A percentile compares a stretch with the other conserved stretches of the same genome.
Evolutionary conservation across 2,329 filamentous ascomycete genomes (phyloP).

Genomic region (Immersiporthe knoxdaviesiana): DNA sequence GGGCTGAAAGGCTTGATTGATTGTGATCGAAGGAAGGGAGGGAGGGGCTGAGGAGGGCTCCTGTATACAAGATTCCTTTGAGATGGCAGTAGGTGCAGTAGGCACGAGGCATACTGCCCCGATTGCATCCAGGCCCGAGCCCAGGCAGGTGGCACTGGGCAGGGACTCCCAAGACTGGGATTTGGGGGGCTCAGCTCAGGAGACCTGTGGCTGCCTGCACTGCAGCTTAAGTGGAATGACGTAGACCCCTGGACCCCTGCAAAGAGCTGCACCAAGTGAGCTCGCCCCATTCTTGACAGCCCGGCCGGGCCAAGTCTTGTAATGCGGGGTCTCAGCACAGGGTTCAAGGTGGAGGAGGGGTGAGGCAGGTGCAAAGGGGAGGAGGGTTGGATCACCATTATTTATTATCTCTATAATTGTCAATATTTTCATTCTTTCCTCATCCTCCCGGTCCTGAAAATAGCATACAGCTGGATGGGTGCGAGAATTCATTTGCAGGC

Average conservation of each 20-base stretch:
- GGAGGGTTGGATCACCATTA: no score
- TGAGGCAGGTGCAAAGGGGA: neutral
- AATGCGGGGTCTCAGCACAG: slow-evolving; percentile 2
- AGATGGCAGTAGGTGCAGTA: neutral
- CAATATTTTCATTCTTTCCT: neutral
- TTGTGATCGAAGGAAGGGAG: neutral
- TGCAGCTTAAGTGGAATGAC: neutral
- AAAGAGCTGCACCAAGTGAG: neutral
- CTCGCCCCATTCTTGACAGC: neutral
- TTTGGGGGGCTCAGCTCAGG: neutral
- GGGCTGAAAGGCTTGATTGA: neutral
- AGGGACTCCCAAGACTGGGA: neutral
- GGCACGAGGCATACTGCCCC: neutral
- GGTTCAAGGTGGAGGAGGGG: neutral
- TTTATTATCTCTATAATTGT: neutral
- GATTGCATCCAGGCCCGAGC: neutral
- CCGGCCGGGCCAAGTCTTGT: neutral
- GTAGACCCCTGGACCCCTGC: slow-evolving; percentile 3
- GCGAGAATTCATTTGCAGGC: neutral
- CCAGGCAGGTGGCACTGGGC: neutral
- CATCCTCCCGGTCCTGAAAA: neutral
- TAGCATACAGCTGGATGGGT: neutral
- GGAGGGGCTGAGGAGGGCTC: neutral
- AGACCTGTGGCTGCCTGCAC: slow-evolving; percentile 1
- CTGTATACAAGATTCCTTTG: neutral